phyloP scores from a whole-genome alignment of 441 rosid species.

The Cnidoscolus chayamansa region DNA sequence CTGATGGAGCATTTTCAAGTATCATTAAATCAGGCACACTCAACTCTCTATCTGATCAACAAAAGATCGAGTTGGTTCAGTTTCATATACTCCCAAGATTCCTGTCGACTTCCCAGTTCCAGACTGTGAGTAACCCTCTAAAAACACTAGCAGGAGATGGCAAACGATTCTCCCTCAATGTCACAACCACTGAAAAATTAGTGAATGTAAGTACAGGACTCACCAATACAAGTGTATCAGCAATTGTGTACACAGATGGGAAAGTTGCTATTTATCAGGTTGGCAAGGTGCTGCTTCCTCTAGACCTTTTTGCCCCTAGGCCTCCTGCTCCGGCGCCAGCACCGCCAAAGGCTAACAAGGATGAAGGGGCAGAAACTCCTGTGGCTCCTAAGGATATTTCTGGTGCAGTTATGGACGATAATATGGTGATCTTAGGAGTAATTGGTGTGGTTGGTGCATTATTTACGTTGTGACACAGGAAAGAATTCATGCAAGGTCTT shows the following conservation, averaged over 20 bases:
- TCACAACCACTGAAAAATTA: slow-evolving; percentile 16
- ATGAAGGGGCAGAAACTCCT: slow-evolving; percentile 9
- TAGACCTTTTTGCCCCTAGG: slow-evolving; percentile 21
- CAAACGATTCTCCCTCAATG: background rate
- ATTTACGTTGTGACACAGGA: slow-evolving; percentile 34
- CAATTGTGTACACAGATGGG: slow-evolving; percentile 19
- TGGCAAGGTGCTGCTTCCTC: slow-evolving; percentile 20
- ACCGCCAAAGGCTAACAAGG: slow-evolving; percentile 13
- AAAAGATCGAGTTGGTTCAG: slow-evolving; percentile 21
- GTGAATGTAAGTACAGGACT: slow-evolving; percentile 20
- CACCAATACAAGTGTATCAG: slow-evolving; percentile 16
- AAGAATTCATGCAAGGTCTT: background rate
- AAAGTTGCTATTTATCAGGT: slow-evolving; percentile 19
- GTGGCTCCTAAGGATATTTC: slow-evolving; percentile 19
- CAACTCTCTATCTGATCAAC: slow-evolving; percentile 18
- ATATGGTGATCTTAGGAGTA: slow-evolving; percentile 15
- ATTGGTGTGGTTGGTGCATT: slow-evolving; percentile 21
- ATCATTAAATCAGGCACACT: slow-evolving; percentile 22
- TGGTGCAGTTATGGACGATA: background rate
- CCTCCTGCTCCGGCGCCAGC: slow-evolving; percentile 24
- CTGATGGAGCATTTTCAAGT: slow-evolving; percentile 21
- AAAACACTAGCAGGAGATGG: slow-evolving; percentile 64
- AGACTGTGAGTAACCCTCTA: slow-evolving; percentile 74
- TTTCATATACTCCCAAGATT: slow-evolving; percentile 62
- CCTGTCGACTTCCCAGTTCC: slow-evolving; percentile 59